Percentiles rank a stretch among this genome's conserved stretches.
phyloP scores from a whole-genome alignment of 73 alveolate species.

The Paramecium biaurelia region DNA sequence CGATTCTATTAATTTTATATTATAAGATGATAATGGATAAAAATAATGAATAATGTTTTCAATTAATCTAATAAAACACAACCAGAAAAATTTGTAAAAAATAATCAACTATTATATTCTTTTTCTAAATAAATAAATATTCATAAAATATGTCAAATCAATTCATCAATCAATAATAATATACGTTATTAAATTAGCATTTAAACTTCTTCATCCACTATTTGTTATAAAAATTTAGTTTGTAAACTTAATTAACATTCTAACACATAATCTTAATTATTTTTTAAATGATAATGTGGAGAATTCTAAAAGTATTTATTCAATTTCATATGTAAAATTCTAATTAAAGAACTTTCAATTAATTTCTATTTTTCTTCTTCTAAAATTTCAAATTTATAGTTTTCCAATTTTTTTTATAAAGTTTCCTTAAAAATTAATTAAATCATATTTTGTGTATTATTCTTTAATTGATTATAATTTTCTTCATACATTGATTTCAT shows the following conservation, averaged over 20 bases:
- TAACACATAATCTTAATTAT: neutral
- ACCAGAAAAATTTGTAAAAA: too few relatives aligned
- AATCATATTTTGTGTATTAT: neutral
- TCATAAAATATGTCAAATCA: too few relatives aligned
- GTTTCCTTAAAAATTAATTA: neutral
- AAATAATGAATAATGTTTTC: too few relatives aligned
- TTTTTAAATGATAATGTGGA: neutral
- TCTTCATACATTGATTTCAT: neutral
- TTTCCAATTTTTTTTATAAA: neutral
- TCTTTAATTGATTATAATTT: neutral
- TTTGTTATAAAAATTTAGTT: neutral
- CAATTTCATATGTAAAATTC: neutral
- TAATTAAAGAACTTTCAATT: neutral
- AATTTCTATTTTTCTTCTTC: neutral
- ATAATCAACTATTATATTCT: too few relatives aligned
- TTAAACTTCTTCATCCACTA: neutral
- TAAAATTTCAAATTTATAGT: neutral
- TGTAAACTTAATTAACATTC: neutral
- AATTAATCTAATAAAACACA: too few relatives aligned
- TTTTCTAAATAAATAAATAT: too few relatives aligned
- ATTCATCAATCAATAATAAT: neutral
- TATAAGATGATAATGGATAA: too few relatives aligned
- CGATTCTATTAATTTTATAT: too few relatives aligned
- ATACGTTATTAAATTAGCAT: neutral
- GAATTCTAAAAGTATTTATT: neutral